Evolutionary conservation across 2,329 filamentous ascomycete genomes (phyloP).

Genomic region (Chaetomiaceae sp.): DNA sequence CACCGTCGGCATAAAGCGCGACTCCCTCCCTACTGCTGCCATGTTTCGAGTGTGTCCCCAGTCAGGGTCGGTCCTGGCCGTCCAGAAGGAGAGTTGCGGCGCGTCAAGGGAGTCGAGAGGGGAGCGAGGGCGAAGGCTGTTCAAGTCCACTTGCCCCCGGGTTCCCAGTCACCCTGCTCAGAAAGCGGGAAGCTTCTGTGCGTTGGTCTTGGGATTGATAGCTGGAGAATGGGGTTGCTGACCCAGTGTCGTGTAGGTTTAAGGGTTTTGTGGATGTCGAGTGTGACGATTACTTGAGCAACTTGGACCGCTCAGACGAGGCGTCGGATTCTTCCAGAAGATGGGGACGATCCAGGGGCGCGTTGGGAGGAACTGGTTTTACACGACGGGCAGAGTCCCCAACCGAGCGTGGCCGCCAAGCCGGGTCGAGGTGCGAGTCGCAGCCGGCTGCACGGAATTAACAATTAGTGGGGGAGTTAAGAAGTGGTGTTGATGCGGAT

Average conservation of each 20-base stretch:
- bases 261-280: background rate
- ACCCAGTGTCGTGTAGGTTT: background rate
- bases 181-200: constrained; percentile 10
- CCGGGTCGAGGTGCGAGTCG: constrained; percentile 10
- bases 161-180: constrained; percentile 10
- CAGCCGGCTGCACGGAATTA: constrained; percentile 13
- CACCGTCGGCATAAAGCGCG: constrained; percentile 72
- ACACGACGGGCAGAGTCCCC: constrained; percentile 12
- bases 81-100: background rate
- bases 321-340: constrained; percentile 9
- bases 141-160: constrained; percentile 11
- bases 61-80: constrained; percentile 4
- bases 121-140: background rate
- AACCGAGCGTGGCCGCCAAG: constrained; percentile 18
- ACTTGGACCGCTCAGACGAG: constrained; percentile 7
- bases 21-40: constrained; percentile 51
- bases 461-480: constrained; percentile 25
- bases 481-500: constrained; percentile 33
- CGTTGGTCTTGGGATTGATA: background rate
- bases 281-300: constrained; percentile 3
- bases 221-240: background rate
- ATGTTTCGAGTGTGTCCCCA: constrained; percentile 35
- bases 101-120: background rate
- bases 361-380: constrained; percentile 21
- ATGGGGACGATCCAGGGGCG: constrained; percentile 4